Conservation (phyloP, 768 basidiomycete species). For the Kockovaella imperatae region DNA sequence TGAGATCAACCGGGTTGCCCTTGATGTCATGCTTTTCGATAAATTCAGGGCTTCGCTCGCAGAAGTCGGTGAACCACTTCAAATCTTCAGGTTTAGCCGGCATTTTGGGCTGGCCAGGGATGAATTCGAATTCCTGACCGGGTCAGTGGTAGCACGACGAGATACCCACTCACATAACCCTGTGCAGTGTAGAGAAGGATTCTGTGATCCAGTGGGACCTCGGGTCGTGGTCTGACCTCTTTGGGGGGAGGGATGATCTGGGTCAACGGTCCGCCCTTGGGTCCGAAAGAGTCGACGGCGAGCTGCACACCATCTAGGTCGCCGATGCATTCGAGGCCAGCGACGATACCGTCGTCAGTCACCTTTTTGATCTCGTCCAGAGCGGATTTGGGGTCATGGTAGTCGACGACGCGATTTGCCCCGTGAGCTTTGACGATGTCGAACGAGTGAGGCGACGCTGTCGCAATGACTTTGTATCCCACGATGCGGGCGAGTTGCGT, state of each 20-base stretch:
- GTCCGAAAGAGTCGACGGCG: constrained; percentile 14
- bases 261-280: constrained; percentile 21
- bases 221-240: no score
- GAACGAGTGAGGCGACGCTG: constrained; percentile 45
- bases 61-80: background rate
- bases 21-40: constrained; percentile 22
- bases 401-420: constrained; percentile 49
- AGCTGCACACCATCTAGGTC: constrained; percentile 21
- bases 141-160: background rate
- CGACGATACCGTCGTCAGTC: constrained; percentile 18
- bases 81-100: background rate
- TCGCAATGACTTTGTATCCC: constrained; percentile 44
- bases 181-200: background rate
- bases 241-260: constrained; percentile 13
- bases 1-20: constrained; percentile 31
- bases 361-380: constrained; percentile 27
- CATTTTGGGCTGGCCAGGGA: background rate
- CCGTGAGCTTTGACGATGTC: constrained; percentile 46
- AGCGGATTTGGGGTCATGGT: constrained; percentile 25
- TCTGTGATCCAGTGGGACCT: no score
- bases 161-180: background rate
- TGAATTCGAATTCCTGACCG: background rate
- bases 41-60: constrained; percentile 8
- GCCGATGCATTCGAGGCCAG: constrained; percentile 29
- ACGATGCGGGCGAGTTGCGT: constrained; percentile 27